Percentiles rank a stretch among this genome's conserved stretches.
Conservation (phyloP, 768 basidiomycete genomes). For the Xerocomus spinulosus region DNA sequence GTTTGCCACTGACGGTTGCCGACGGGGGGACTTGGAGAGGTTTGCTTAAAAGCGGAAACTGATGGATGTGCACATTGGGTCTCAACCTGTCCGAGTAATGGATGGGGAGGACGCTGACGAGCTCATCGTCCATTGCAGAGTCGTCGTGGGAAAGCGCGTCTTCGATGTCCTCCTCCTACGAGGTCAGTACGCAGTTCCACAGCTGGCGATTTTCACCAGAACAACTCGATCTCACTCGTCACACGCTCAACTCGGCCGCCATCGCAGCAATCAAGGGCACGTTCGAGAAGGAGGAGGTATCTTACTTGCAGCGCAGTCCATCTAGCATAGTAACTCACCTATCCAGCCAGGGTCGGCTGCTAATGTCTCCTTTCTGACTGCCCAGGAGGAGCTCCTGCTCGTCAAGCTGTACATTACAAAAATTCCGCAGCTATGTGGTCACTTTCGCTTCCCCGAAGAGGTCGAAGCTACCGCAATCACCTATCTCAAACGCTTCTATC, state of each 20-base stretch:
- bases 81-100: slow-evolving; percentile 59
- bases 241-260: slow-evolving; percentile 67
- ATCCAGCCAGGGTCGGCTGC: slow-evolving; percentile 68
- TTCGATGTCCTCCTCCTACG: slow-evolving; percentile 52
- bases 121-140: slow-evolving; percentile 43
- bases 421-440: slow-evolving; percentile 77
- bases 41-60: slow-evolving; percentile 72
- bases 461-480: slow-evolving; percentile 90
- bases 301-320: slow-evolving; percentile 8
- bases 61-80: slow-evolving; percentile 71
- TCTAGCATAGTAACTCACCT: slow-evolving; percentile 1
- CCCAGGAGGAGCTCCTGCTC: slow-evolving; percentile 82
- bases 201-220: slow-evolving; percentile 87
- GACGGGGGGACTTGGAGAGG: slow-evolving; percentile 76
- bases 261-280: slow-evolving; percentile 72
- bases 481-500: slow-evolving; percentile 95
- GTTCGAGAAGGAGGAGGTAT: slow-evolving; percentile 77
- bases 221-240: slow-evolving; percentile 55
- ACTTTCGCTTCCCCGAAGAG: slow-evolving; percentile 85
- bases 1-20: slow-evolving; percentile 66
- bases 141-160: slow-evolving; percentile 22
- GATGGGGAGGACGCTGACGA: slow-evolving; percentile 67
- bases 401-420: slow-evolving; percentile 87
- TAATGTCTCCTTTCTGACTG: slow-evolving; percentile 61
- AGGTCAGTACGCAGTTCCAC: slow-evolving; percentile 74